Evolutionary conservation across 306 rosid species (phyloP).

Genomic region (Purshia tridentata): DNA sequence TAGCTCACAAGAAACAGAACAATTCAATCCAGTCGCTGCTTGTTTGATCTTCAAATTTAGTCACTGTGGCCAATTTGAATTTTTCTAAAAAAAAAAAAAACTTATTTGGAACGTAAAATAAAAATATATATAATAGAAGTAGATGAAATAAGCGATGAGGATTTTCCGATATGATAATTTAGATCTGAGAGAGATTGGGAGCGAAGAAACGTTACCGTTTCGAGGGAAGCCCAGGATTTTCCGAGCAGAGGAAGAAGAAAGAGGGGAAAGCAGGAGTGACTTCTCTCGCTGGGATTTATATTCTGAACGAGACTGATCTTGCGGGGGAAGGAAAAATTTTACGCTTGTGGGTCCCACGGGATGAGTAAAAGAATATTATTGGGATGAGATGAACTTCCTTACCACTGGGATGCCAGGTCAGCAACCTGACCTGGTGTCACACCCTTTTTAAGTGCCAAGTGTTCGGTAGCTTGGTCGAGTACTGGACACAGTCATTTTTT

Average conservation of each 20-base stretch:
- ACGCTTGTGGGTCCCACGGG: constrained; percentile 9
- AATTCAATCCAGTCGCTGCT: constrained; percentile 3
- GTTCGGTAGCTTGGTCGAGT: no score
- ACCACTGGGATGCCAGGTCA: no score
- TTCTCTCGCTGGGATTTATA: constrained; percentile 14
- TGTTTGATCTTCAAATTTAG: neutral
- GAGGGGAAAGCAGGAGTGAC: neutral
- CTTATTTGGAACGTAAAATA: neutral
- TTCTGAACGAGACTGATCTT: neutral
- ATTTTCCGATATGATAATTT: neutral
- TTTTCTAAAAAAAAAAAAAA: constrained; percentile 4
- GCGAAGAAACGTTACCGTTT: constrained; percentile 20
- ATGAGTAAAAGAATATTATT: no score
- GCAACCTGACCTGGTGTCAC: no score
- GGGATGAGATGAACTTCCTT: no score
- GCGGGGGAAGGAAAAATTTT: constrained; percentile 14
- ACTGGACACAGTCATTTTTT: no score
- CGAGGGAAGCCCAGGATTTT: constrained; percentile 20
- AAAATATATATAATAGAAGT: neutral
- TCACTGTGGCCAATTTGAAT: neutral
- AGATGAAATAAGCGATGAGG: neutral
- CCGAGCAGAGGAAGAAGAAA: neutral
- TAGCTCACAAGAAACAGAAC: constrained; percentile 14
- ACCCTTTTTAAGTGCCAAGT: no score
- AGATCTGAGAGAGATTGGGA: constrained; percentile 22